Evolutionary conservation across 192 early-diverging fungal species (phyloP), one percentile per base, ranked within the genome.

Genomic region (Rhizoclosmatium sp.): DNA sequence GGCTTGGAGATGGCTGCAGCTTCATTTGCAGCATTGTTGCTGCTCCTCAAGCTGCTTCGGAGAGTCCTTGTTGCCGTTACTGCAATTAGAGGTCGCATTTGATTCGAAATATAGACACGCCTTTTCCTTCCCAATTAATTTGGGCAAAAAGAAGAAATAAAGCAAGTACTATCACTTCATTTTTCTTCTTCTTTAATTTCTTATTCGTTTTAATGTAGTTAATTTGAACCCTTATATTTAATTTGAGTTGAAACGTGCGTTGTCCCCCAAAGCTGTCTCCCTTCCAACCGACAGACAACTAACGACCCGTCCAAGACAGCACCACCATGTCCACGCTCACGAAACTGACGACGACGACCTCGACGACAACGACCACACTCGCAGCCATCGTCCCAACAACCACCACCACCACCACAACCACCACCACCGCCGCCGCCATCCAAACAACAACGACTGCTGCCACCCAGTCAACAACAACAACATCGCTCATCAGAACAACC

Each of bases 371-470:
- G 48, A 41, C 69, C 3, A 39, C 49, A 3, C 48, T 4, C 31
- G 5, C 49, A 4, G 3, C 69, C 16, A 10, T 31, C 42, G 48
- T 42, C 51, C 69, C 69, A 31, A 16, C 31, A 2, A 23, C 69
- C 1, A n/a, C 69, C 48, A 46, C 72, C 3, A 12, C 49, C 10
- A 10, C 59, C 23, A 19, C 72, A 1, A 9, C 56, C 7, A 75
- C 59, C 7, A 75, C 72, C 72, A 75, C 72, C 16, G 41, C 46
- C 72, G 23, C 72, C 19, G 40, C 39, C 4, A 12, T 47, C 5
- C 40, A 56, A 14, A 23, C 72, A 46, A 10, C 61, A 2, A 31
- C 60, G 47, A n/a, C 51, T 0, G 23, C 51, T n/a, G 9, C 47
- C n/a, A 3, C 54, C 51, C 14, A 47, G 3, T 9, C 51, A 14